These are phyloP conservation scores for Ascocoryne sarcoides DNA, from an alignment of 2,329 filamentous ascomycete genomes.

Conservation along the genomic window DNA sequence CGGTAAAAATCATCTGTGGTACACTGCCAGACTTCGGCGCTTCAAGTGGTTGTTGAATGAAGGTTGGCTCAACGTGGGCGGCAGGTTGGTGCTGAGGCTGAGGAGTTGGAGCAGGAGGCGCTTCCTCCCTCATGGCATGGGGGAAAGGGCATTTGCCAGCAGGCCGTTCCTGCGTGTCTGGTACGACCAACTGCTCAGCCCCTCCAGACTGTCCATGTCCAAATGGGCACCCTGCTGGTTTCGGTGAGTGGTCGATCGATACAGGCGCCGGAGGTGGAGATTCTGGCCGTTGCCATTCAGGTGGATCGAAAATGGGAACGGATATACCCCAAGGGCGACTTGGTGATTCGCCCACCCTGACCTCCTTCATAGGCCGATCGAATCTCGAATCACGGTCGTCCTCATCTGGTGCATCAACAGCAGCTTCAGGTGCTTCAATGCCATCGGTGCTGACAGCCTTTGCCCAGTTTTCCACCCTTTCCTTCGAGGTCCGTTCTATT, in stretches of 20 bases:
- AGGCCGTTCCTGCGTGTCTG: conserved; percentile 10
- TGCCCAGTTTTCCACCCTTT: conserved; percentile 80
- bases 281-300: conserved; percentile 34
- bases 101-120: conserved; percentile 34
- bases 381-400: conserved; percentile 64
- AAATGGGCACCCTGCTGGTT: conserved; percentile 45
- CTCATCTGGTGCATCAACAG: conserved; percentile 26
- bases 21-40: conserved; percentile 16
- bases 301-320: conserved; percentile 53
- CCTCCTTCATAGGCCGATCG: conserved; percentile 75
- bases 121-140: conserved; percentile 25
- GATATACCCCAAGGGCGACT: conserved; percentile 89
- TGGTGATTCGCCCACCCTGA: conserved; percentile 88
- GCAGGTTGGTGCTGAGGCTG: conserved; percentile 20
- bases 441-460: conserved; percentile 58
- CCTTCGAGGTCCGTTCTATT: conserved; percentile 19
- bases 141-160: conserved; percentile 29
- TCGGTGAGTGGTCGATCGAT: conserved; percentile 23
- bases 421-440: conserved; percentile 31
- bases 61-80: conserved; percentile 38
- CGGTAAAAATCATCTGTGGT: conserved; percentile 79
- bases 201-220: conserved; percentile 18
- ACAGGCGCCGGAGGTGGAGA: conserved; percentile 49
- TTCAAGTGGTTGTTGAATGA: conserved; percentile 41
- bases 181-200: conserved; percentile 4